These are phyloP conservation scores for Gaertneriomyces sp. DNA, from an alignment of 192 early-diverging fungal genomes.

Conservation along the genomic window DNA sequence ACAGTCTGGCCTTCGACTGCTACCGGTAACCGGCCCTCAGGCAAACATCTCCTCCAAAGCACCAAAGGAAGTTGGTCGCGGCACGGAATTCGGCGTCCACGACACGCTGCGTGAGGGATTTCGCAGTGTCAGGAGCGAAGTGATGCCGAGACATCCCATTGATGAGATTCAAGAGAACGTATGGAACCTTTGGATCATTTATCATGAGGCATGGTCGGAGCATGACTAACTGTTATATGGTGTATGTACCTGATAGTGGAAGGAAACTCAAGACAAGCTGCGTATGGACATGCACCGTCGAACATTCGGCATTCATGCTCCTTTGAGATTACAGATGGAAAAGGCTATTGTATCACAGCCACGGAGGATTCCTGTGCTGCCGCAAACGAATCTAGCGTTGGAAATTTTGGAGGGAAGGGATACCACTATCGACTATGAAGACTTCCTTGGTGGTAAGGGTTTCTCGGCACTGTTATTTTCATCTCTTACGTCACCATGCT, in stretches of 20 bases:
- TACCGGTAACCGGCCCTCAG: too few relatives aligned
- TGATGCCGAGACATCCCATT: constrained; percentile 71
- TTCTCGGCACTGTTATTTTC: neutral
- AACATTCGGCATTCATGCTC: constrained; percentile 85
- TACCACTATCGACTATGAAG: constrained; percentile 83
- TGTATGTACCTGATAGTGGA: constrained; percentile 77
- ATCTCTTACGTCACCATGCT: neutral
- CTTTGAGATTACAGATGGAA: constrained; percentile 91
- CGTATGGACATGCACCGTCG: constrained; percentile 77
- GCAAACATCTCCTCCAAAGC: too few relatives aligned
- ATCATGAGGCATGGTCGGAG: neutral
- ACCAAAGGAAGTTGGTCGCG: constrained; percentile 29
- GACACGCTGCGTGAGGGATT: constrained; percentile 79
- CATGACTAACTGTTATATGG: neutral
- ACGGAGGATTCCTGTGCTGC: constrained; percentile 53
- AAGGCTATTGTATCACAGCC: constrained; percentile 57
- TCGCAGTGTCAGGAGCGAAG: constrained; percentile 57
- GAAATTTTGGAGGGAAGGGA: constrained; percentile 90
- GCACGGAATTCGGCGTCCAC: constrained; percentile 70
- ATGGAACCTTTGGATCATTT: neutral
- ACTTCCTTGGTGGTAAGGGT: constrained; percentile 74
- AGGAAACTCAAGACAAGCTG: constrained; percentile 74
- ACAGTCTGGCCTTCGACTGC: too few relatives aligned
- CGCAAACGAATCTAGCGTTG: constrained; percentile 62
- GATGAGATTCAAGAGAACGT: constrained; percentile 71